Evolutionary conservation across 306 rosid species (phyloP).

Genomic region (Astragalus membranaceus): DNA sequence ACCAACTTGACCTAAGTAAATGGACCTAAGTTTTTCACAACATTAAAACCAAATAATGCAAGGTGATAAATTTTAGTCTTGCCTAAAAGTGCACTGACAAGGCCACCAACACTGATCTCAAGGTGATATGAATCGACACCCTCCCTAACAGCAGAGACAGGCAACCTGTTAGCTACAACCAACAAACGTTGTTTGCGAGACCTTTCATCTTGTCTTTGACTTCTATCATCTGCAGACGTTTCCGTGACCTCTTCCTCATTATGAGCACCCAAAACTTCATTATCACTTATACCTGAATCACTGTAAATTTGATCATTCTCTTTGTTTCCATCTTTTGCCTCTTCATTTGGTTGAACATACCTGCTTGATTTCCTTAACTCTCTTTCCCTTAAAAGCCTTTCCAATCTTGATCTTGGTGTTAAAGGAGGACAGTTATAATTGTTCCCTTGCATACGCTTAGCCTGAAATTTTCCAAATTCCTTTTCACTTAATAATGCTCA

Average conservation of each 20-base stretch:
- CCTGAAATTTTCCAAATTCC: conserved; percentile 24
- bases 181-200: conserved; percentile 63
- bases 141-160: conserved; percentile 83
- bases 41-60: no score
- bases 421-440: conserved; percentile 51
- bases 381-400: conserved; percentile 92
- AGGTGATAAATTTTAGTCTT: conserved; percentile 25
- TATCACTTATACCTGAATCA: conserved; percentile 28
- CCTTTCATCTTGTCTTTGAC: conserved; percentile 47
- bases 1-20: no score
- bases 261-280: conserved; percentile 23
- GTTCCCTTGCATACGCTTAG: conserved; percentile 60
- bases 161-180: conserved; percentile 92
- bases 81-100: conserved; percentile 97
- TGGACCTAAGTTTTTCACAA: no score
- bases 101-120: conserved; percentile 86
- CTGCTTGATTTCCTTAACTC: conserved; percentile 64
- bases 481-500: not conserved
- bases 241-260: conserved; percentile 54
- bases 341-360: conserved; percentile 35
- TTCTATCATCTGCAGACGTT: conserved; percentile 33
- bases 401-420: conserved; percentile 78
- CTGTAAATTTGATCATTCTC: conserved; percentile 35
- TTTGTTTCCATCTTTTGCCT: conserved; percentile 37
- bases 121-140: conserved; percentile 83